Percentiles rank a stretch among this genome's conserved stretches.
phyloP scores from a whole-genome alignment of 2,329 filamentous ascomycete species.

The Alternaria sp. region DNA sequence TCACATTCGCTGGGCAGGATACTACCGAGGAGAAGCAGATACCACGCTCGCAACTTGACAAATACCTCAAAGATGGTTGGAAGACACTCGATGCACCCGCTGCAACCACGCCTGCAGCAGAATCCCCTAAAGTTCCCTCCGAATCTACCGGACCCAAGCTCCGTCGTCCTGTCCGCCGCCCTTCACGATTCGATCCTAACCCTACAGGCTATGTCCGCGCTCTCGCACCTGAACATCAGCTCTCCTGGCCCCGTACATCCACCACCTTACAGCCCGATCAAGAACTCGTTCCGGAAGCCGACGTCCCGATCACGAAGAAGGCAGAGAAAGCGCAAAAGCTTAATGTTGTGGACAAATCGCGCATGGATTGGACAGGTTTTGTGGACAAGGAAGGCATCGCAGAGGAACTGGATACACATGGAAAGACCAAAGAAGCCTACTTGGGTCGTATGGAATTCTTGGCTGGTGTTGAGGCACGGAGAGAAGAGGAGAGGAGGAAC shows the following conservation, averaged over 20 bases:
- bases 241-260: slow-evolving; percentile 50
- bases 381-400: slow-evolving; percentile 69
- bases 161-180: slow-evolving; percentile 51
- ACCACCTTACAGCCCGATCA: slow-evolving; percentile 12
- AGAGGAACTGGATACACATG: slow-evolving; percentile 68
- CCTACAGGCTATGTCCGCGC: slow-evolving; percentile 58
- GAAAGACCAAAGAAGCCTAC: slow-evolving; percentile 69
- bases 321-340: slow-evolving; percentile 64
- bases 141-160: slow-evolving; percentile 28
- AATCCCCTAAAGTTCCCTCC: slow-evolving; percentile 6
- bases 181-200: slow-evolving; percentile 62
- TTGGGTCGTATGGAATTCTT: slow-evolving; percentile 70
- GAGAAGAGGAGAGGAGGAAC: slow-evolving; percentile 62
- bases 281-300: slow-evolving; percentile 27
- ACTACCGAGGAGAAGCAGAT: slow-evolving; percentile 78
- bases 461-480: slow-evolving; percentile 64
- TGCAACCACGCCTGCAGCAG: slow-evolving; percentile 10
- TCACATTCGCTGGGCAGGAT: slow-evolving; percentile 77
- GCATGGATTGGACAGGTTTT: slow-evolving; percentile 71
- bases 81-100: slow-evolving; percentile 26
- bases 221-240: slow-evolving; percentile 56
- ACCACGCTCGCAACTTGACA: slow-evolving; percentile 49
- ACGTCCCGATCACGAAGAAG: slow-evolving; percentile 24
- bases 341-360: slow-evolving; percentile 72
- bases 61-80: slow-evolving; percentile 45